phyloP scores from a whole-genome alignment of 306 rosid genomes.

The Acacia acuminata region DNA sequence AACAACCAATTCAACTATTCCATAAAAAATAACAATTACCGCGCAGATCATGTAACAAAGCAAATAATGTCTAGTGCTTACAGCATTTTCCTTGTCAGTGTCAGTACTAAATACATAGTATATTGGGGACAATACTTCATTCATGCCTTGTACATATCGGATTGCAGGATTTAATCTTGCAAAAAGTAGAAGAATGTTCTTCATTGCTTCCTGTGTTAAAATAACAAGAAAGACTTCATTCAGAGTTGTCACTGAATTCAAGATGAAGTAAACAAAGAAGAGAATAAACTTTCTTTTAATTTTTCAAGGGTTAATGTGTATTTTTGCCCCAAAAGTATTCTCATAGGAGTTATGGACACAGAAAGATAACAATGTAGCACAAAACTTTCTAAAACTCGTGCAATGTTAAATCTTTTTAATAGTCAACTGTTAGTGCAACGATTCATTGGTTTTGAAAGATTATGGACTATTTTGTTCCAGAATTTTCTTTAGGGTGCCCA shows the following conservation, averaged over 20 bases:
- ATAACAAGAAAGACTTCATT: slow-evolving; percentile 14
- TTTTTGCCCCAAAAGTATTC: neutral
- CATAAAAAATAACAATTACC: slow-evolving; percentile 1
- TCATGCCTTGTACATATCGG: slow-evolving; percentile 90
- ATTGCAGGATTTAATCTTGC: slow-evolving; percentile 81
- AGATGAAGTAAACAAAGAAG: neutral
- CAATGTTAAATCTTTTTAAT: neutral
- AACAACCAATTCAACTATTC: slow-evolving; percentile 13
- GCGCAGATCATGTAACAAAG: slow-evolving; percentile 6
- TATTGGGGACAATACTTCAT: slow-evolving; percentile 87
- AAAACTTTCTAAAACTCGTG: neutral
- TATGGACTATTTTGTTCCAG: neutral
- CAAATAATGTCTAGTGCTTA: slow-evolving; percentile 44
- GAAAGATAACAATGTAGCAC: neutral
- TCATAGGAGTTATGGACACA: neutral
- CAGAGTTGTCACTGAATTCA: neutral
- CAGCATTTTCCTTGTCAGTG: slow-evolving; percentile 59
- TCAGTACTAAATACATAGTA: slow-evolving; percentile 68
- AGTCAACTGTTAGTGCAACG: neutral
- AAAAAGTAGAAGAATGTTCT: slow-evolving; percentile 72
- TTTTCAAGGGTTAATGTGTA: neutral
- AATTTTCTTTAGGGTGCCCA: neutral
- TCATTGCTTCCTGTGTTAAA: slow-evolving; percentile 75
- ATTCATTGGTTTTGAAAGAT: neutral
- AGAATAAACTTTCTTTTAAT: neutral